Base-by-base conservation (phyloP, 345 rosid species). In the Mangifera indica region DNA sequence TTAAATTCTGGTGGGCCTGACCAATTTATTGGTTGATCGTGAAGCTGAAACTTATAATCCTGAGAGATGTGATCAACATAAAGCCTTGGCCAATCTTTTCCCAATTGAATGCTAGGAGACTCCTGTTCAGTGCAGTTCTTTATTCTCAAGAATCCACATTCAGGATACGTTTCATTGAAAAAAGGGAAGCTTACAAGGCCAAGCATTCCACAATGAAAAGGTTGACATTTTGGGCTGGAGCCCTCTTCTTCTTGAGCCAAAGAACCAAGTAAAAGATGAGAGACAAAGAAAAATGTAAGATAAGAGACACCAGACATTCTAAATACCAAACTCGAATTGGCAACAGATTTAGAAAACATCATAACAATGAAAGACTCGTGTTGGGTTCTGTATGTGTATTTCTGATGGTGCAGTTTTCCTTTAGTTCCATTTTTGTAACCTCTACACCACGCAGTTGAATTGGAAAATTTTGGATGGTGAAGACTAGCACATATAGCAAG, bases 61-160 rank as follows among this genome's bases (percentile, higher is more conserved):
- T 80, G 76, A 57, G 76, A 67, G 65, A 88, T 78, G 57, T 24
- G 44, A 0, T 4, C 7, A 29, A 84, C 13, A 60, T 46, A 6
- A 56, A 78, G 86, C 78, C 76, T 71, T n/a, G 13, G 1, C 37
- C 81, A 82, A 0, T 44, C 56, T 26, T 34, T 60, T 57, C 3
- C 77, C 66, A 88, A 63, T 66, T 82, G 81, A 57, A 83, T 75
- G 67, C 48, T 76, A 55, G 65, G 71, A 17, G 1, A n/a, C n/a
- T n/a, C 1, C 13, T 12, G 22, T 1, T 18, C 7, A 20, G 20
- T 52, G 67, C 90, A 88, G 14, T 65, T 66, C 0, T 81, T 65
- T 46, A 83, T 67, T 42, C 0, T 54, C 46, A 79, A 63, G 53
- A 80, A 74, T 25, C 83, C 81, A 57, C 89, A 82, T 0, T 32